These are phyloP conservation scores for Botrytis deweyae DNA, from an alignment of 2,329 filamentous ascomycete species.

Conservation along the genomic window DNA sequence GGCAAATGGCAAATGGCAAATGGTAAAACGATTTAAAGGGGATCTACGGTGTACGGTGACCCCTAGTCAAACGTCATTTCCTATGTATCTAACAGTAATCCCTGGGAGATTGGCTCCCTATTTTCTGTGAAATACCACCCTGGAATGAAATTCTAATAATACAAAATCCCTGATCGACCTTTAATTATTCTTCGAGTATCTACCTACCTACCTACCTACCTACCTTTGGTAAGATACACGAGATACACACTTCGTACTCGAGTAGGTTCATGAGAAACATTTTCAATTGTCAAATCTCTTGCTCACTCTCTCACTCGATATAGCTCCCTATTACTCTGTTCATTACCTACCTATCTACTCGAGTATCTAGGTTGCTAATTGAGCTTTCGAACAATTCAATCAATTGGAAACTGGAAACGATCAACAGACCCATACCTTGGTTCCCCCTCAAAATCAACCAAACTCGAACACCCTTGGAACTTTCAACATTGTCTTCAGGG, in stretches of 20 bases:
- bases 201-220: too few species aligned
- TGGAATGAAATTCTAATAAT: not conserved
- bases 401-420: conserved; percentile 17
- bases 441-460: not conserved
- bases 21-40: not conserved
- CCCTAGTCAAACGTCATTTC: conserved; percentile 9
- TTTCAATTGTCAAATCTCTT: conserved; percentile 10
- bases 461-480: conserved; percentile 5
- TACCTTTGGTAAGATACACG: not conserved
- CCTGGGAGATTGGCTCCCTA: conserved; percentile 7
- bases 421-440: not conserved
- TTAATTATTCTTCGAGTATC: not conserved
- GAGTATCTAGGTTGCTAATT: not conserved
- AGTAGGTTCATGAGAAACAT: not conserved
- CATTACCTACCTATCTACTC: not conserved
- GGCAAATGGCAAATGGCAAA: too few species aligned
- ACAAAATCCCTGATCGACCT: not conserved
- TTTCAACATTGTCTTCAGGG: not conserved
- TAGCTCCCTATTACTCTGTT: not conserved
- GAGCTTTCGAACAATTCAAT: not conserved
- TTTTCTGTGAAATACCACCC: not conserved
- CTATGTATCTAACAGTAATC: not conserved
- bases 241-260: not conserved
- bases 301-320: not conserved
- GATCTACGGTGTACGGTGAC: conserved; percentile 2